Percentiles rank a stretch among this genome's conserved stretches.
phyloP scores from a whole-genome alignment of 768 basidiomycete species.

The Psilocybe sp. region DNA sequence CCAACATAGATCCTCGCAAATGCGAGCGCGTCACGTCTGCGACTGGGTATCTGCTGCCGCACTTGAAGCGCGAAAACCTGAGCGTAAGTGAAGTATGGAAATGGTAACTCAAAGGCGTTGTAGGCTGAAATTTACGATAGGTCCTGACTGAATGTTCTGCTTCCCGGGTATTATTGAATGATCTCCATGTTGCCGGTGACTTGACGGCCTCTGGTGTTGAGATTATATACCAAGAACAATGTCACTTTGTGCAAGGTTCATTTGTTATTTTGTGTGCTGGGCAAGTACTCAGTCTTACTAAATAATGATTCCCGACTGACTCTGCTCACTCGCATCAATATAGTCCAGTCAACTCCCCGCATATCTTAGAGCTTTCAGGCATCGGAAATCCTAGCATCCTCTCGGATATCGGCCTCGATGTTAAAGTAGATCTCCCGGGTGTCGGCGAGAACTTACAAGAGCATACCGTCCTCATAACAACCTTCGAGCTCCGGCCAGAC shows the following conservation, averaged over 20 bases:
- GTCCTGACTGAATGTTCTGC: constrained; percentile 30
- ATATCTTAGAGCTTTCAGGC: constrained; percentile 7
- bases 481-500: background rate
- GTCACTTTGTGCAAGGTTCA: no score
- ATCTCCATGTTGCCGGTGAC: no score
- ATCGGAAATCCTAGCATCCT: constrained; percentile 8
- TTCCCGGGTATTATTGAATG: no score
- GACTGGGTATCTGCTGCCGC: constrained; percentile 60
- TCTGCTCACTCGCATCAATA: background rate
- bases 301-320: constrained; percentile 15
- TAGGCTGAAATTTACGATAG: constrained; percentile 7
- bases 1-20: constrained; percentile 30
- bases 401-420: constrained; percentile 1
- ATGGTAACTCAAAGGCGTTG: background rate
- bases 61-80: constrained; percentile 46
- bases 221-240: no score
- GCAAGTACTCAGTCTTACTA: constrained; percentile 48
- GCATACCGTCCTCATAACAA: background rate
- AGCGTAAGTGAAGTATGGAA: background rate
- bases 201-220: no score
- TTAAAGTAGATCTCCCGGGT: constrained; percentile 9
- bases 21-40: constrained; percentile 65
- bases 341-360: constrained; percentile 30
- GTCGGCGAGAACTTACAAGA: constrained; percentile 14
- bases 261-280: constrained; percentile 6